Conservation (phyloP, 208 protist species). For the Vickermania ingenoplastis region DNA sequence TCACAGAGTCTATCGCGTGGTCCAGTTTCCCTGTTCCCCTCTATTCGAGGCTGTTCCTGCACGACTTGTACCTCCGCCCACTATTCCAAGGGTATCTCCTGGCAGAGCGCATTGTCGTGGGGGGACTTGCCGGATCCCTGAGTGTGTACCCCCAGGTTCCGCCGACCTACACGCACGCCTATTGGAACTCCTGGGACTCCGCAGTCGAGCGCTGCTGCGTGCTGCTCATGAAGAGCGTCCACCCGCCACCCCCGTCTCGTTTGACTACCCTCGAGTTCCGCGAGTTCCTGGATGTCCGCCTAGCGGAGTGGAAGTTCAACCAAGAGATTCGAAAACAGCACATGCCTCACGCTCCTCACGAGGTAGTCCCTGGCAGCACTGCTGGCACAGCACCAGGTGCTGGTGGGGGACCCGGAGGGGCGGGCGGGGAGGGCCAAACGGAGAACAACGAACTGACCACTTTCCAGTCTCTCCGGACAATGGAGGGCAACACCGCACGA, state of each 20-base stretch:
- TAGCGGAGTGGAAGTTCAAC: constrained; percentile 62
- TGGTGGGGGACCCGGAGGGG: not conserved
- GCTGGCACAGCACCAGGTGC: not conserved
- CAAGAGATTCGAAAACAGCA: no score
- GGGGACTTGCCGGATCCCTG: constrained; percentile 85
- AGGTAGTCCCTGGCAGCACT: not conserved
- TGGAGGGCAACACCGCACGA: constrained; percentile 21
- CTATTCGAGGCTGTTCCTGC: constrained; percentile 80
- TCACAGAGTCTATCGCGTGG: constrained; percentile 99
- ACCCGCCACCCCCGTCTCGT: constrained; percentile 36
- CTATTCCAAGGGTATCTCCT: constrained; percentile 97
- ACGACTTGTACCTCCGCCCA: constrained; percentile 95
- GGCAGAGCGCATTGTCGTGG: constrained; percentile 93
- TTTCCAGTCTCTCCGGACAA: constrained; percentile 9
- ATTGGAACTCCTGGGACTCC: constrained; percentile 90
- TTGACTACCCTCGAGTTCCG: constrained; percentile 63
- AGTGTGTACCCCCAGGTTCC: constrained; percentile 91
- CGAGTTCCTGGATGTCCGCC: constrained; percentile 64
- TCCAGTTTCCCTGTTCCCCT: constrained; percentile 76
- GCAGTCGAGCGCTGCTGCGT: constrained; percentile 61
- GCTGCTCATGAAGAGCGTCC: constrained; percentile 38
- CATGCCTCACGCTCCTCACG: constrained; percentile 2
- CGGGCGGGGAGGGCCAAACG: not conserved
- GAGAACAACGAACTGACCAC: not conserved
- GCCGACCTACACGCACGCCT: constrained; percentile 77